Base-by-base conservation (phyloP, 768 basidiomycete species). In the Auriscalpium vulgare region DNA sequence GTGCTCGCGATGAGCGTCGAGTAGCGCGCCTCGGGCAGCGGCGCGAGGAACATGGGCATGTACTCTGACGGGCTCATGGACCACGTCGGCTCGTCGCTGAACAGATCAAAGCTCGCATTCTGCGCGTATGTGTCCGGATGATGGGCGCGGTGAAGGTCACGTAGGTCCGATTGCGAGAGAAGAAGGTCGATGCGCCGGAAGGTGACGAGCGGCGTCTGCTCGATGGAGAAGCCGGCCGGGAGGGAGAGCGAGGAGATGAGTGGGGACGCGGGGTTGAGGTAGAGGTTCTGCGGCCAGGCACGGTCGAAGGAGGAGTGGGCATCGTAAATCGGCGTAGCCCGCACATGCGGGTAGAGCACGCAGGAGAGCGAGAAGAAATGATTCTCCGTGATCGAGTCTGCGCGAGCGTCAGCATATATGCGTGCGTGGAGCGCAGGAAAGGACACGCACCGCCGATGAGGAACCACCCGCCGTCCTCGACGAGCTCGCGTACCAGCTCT, bases 351-450 rank as follows among this genome's bases (percentile, higher is more conserved):
- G 66, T 80, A 81, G 3, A 87, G 74, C 44, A 78, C 62, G 63
- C 85, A 87, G 0, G 84, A 86, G 1, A 87, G 65, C 6, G 85
- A 86, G 67, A 86, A 87, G 72, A 87, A 87, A 65, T 87, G 84
- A 59, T 81, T 82, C 64, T 88, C 85, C 2, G 82, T 80, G 16
- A 86, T 81, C 0, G 84, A 86, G 63, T 88, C 85, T 82, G 59
- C 37, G 56, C 29, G 53, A 19, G 4, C 11, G 10, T 37, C 57
- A 51, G 11, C 8, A 44, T 21, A 45, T 37, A 8, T 14, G 14
- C n/a, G 16, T 45, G 43, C 44, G 46, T 21, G 17, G 16, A 35
- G 34, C 17, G 4, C 36, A 47, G 29, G 36, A 34, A n/a, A 29
- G 46, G 13, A 54, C 62, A 68, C 76, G 56, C 63, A 83, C 83